Evolutionary conservation across 2,329 filamentous ascomycete species (phyloP).

Genomic region (Arthroderma uncinatum): DNA sequence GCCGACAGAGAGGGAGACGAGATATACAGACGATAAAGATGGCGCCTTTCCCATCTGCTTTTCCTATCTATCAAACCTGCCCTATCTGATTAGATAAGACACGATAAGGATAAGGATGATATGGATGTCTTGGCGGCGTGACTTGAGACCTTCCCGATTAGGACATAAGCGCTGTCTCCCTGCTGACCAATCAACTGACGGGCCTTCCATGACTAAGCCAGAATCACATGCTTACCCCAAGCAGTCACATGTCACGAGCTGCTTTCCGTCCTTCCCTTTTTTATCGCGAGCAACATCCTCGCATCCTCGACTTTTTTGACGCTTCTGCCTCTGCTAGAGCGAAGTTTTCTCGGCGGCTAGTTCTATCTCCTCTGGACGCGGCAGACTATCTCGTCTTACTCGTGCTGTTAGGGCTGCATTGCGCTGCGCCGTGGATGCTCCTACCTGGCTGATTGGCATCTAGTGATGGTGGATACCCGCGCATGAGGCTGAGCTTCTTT

Average conservation of each 20-base stretch:
- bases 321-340: too few relatives aligned
- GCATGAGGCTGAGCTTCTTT: background rate
- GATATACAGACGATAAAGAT: too few relatives aligned
- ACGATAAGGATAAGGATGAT: too few relatives aligned
- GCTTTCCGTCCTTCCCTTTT: background rate
- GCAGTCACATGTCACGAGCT: slow-evolving; percentile 1
- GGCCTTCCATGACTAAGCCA: background rate
- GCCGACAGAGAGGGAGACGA: too few relatives aligned
- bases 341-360: background rate
- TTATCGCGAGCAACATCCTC: background rate
- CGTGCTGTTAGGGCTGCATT: background rate
- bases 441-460: background rate
- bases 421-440: background rate
- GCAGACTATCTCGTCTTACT: background rate
- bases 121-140: background rate
- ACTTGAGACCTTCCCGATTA: background rate
- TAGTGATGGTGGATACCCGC: background rate
- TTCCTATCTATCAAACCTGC: background rate
- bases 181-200: background rate
- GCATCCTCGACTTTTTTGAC: too few relatives aligned
- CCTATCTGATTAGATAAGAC: slow-evolving; percentile 3
- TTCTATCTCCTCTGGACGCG: background rate
- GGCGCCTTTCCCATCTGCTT: background rate
- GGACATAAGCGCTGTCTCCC: background rate
- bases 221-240: slow-evolving; percentile 3